phyloP scores from a whole-genome alignment of 768 basidiomycete species.

The Boletellus ananas region DNA sequence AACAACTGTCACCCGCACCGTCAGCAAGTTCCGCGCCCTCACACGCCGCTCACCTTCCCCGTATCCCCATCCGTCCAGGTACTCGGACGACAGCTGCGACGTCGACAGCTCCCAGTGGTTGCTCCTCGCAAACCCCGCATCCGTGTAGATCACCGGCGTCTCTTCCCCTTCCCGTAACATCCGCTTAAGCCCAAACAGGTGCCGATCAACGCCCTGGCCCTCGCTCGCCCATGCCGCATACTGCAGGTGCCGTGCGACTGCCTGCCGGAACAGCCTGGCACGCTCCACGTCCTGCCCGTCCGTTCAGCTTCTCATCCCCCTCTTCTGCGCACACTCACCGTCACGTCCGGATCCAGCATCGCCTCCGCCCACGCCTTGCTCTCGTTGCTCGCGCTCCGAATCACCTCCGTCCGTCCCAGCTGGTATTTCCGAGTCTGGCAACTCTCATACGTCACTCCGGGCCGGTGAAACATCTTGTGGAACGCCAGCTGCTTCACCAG shows the following conservation, averaged over 20 bases:
- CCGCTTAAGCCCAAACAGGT: constrained; percentile 91
- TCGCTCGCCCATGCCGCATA: constrained; percentile 92
- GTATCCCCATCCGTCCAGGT: constrained; percentile 95
- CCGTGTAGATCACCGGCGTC: constrained; percentile 70
- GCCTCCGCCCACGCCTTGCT: constrained; percentile 82
- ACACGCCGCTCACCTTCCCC: constrained; percentile 64
- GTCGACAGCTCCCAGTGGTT: constrained; percentile 94
- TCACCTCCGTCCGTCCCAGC: constrained; percentile 91
- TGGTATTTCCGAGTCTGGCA: constrained; percentile 93
- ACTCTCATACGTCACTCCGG: constrained; percentile 87
- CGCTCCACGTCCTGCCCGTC: constrained; percentile 49
- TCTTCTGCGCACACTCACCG: constrained; percentile 34
- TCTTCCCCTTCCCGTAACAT: constrained; percentile 69
- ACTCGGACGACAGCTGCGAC: constrained; percentile 76
- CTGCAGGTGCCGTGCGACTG: constrained; percentile 77
- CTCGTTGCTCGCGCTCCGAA: constrained; percentile 79
- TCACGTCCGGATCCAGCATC: constrained; percentile 63
- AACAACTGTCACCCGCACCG: constrained; percentile 54
- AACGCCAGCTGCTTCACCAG: constrained; percentile 95
- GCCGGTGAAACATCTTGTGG: constrained; percentile 73
- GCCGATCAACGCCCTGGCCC: constrained; percentile 92
- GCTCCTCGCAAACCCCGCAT: constrained; percentile 63
- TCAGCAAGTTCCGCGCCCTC: constrained; percentile 6
- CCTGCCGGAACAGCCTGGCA: constrained; percentile 65
- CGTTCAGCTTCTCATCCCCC: background rate